Percentiles rank a stretch among this genome's conserved stretches.
phyloP scores from a whole-genome alignment of 805 yeast species.

The Metschnikowia baotianmanensis region DNA sequence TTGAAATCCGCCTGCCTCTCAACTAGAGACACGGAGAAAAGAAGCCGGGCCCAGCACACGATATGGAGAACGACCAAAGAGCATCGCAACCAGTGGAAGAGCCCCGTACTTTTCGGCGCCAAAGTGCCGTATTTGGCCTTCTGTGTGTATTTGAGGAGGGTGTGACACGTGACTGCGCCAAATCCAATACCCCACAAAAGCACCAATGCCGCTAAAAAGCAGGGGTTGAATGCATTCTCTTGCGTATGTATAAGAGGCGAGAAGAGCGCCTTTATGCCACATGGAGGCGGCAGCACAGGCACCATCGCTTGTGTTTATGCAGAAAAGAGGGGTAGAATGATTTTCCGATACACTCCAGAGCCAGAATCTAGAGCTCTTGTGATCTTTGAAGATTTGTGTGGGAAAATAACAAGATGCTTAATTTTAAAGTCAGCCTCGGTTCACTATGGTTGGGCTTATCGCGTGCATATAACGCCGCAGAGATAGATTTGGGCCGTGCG shows the following conservation, averaged over 20 bases:
- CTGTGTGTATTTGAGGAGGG: neutral
- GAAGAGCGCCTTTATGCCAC: slow-evolving; percentile 18
- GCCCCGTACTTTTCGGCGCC: slow-evolving; percentile 25
- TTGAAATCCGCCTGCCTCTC: slow-evolving; percentile 25
- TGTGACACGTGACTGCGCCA: slow-evolving; percentile 7
- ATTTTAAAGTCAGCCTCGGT: too few species aligned
- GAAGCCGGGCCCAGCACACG: slow-evolving; percentile 12
- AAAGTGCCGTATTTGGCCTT: slow-evolving; percentile 18
- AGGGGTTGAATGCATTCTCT: slow-evolving; percentile 37
- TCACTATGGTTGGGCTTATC: too few species aligned
- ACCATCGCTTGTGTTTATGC: too few species aligned
- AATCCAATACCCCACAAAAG: slow-evolving; percentile 11
- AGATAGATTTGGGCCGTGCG: too few species aligned
- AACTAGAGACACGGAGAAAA: slow-evolving; percentile 19
- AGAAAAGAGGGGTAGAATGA: too few species aligned
- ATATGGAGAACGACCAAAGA: slow-evolving; percentile 21
- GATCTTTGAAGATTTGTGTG: too few species aligned
- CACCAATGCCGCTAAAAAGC: slow-evolving; percentile 24
- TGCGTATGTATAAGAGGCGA: slow-evolving; percentile 24
- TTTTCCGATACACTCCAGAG: too few species aligned
- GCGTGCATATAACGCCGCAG: too few species aligned
- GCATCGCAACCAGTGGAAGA: slow-evolving; percentile 23
- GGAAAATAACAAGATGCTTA: too few species aligned
- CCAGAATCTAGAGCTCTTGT: too few species aligned
- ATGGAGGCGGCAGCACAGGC: slow-evolving; percentile 17